Percentiles rank a stretch among this genome's conserved stretches.
These are phyloP conservation scores for Fusarium pseudocircinatum DNA, from an alignment of 2,329 filamentous ascomycete species.

Conservation along the genomic window DNA sequence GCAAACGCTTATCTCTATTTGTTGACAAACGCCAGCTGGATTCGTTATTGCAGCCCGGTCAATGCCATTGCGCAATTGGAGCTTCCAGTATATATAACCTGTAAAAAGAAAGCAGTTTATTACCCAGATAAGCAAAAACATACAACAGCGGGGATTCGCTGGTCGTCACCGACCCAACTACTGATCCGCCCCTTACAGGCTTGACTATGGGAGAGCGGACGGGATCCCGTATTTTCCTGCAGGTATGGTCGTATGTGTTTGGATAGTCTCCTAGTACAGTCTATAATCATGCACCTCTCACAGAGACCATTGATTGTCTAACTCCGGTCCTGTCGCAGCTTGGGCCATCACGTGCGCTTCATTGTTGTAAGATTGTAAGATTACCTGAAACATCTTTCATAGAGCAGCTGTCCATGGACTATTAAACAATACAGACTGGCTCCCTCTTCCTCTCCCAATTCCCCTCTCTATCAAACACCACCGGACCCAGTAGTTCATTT, in stretches of 20 bases:
- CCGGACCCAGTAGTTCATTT: background rate
- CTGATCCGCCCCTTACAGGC: background rate
- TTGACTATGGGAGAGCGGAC: background rate
- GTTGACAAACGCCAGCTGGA: too few species aligned
- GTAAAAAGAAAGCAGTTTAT: background rate
- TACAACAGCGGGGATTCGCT: background rate
- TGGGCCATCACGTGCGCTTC: too few species aligned
- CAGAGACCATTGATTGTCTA: too few species aligned
- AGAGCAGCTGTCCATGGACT: too few species aligned
- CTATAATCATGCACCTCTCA: accelerated
- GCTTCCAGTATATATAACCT: background rate
- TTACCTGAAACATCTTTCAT: too few species aligned
- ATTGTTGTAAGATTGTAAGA: too few species aligned
- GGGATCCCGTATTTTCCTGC: background rate
- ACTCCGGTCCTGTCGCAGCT: too few species aligned
- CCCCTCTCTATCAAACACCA: background rate
- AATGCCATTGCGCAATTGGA: too few species aligned
- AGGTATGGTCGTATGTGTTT: background rate
- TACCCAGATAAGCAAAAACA: background rate
- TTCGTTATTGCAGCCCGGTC: too few species aligned
- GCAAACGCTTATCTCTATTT: too few species aligned
- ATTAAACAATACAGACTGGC: background rate
- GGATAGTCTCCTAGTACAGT: accelerated
- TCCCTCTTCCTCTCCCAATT: background rate
- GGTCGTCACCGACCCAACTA: background rate